Percentiles rank a stretch among this genome's conserved stretches.
Evolutionary conservation across 768 basidiomycete species (phyloP).

Genomic region (Termitomyces sp.): DNA sequence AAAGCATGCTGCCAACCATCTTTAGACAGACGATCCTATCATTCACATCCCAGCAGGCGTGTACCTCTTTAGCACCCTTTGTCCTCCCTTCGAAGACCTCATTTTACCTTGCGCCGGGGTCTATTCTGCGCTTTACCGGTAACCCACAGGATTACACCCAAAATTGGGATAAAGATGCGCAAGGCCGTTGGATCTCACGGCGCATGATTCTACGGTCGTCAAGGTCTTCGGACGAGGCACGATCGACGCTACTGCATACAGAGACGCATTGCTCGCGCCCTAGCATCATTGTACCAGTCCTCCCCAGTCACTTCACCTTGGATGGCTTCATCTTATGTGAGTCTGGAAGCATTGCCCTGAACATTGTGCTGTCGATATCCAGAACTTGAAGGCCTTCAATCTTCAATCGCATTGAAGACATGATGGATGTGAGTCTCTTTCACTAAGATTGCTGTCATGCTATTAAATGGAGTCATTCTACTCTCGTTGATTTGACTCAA

Average conservation of each 20-base stretch:
- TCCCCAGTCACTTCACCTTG: constrained; percentile 11
- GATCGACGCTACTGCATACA: constrained; percentile 12
- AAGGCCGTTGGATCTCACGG: constrained; percentile 11
- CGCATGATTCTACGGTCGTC: constrained; percentile 12
- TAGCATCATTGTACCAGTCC: constrained; percentile 9
- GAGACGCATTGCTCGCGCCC: constrained; percentile 5
- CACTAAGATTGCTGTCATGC: background rate
- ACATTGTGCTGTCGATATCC: constrained; percentile 6
- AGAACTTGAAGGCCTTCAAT: constrained; percentile 13
- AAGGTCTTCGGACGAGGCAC: constrained; percentile 14
- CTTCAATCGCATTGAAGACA: constrained; percentile 9
- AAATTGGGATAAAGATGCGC: constrained; percentile 9
- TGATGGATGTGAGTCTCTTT: constrained; percentile 8
- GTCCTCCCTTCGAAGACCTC: constrained; percentile 14
- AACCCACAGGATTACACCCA: constrained; percentile 7
- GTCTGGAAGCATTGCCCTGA: constrained; percentile 11
- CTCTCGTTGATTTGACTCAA: background rate
- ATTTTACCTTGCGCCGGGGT: constrained; percentile 15
- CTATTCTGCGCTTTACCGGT: constrained; percentile 13
- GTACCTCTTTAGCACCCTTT: constrained; percentile 13
- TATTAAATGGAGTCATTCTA: background rate
- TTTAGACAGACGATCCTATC: constrained; percentile 4
- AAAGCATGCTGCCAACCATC: constrained; percentile 3
- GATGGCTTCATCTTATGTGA: constrained; percentile 14
- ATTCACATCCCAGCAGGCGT: constrained; percentile 14